Evolutionary conservation across 2,329 filamentous ascomycete species (phyloP).

Genomic region (Alternaria conjuncta): DNA sequence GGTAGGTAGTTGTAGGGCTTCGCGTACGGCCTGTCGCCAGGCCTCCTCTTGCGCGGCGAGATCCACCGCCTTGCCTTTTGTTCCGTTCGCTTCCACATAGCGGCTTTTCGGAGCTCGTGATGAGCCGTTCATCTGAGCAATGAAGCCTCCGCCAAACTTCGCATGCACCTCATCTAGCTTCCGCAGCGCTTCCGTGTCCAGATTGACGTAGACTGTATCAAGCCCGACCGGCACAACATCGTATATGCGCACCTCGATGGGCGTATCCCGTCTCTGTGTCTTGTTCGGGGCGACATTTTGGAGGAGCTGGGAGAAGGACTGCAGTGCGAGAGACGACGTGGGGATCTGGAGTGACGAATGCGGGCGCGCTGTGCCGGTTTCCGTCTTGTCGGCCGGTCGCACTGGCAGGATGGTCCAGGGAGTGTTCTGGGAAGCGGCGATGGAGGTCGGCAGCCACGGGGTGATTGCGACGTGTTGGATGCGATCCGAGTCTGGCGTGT

Average conservation of each 20-base stretch:
- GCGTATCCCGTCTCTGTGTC: constrained; percentile 73
- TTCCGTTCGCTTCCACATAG: constrained; percentile 48
- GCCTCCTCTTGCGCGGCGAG: constrained; percentile 38
- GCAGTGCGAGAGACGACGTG: constrained; percentile 72
- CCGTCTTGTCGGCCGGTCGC: constrained; percentile 49
- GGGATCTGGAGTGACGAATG: constrained; percentile 83
- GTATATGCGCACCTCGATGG: constrained; percentile 83
- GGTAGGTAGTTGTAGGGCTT: constrained; percentile 73
- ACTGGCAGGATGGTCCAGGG: constrained; percentile 89
- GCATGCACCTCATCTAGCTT: constrained; percentile 83
- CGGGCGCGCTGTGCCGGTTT: constrained; percentile 54
- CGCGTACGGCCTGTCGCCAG: constrained; percentile 63
- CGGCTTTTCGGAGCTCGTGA: constrained; percentile 38
- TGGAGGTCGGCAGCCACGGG: constrained; percentile 69
- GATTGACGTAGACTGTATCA: constrained; percentile 84
- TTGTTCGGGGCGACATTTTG: constrained; percentile 78
- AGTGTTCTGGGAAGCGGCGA: constrained; percentile 62
- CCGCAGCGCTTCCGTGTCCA: constrained; percentile 80
- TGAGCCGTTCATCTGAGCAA: constrained; percentile 41
- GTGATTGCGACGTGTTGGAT: constrained; percentile 72
- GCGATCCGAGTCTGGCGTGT: constrained; percentile 13
- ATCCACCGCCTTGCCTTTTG: constrained; percentile 28
- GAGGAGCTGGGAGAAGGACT: constrained; percentile 77
- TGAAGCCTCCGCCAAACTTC: constrained; percentile 74
- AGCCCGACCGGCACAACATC: constrained; percentile 81